Evolutionary conservation across 179 eudicot species (phyloP).

Genomic region (Drosera spatulata): DNA sequence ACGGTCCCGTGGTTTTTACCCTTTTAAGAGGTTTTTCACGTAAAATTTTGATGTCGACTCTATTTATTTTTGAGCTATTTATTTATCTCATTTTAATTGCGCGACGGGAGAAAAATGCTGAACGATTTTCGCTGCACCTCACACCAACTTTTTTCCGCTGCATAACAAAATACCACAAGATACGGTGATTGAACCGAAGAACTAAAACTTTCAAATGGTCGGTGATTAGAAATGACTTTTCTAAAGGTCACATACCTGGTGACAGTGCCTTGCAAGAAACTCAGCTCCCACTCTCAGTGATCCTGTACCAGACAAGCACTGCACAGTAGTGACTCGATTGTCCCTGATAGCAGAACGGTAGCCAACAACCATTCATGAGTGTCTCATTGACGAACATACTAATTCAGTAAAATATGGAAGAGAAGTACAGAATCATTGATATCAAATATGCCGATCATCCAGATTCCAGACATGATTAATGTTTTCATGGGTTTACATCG

Average conservation of each 20-base stretch:
- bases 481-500: no score
- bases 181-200: not conserved
- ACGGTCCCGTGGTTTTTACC: no score
- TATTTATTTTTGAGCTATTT: no score
- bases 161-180: slow-evolving; percentile 7
- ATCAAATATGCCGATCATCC: no score
- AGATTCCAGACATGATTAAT: no score
- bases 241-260: slow-evolving; percentile 33
- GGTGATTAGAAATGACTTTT: not conserved
- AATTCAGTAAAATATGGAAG: not conserved
- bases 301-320: slow-evolving; percentile 94
- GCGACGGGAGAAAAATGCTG: no score
- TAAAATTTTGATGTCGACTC: no score
- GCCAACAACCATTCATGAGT: slow-evolving; percentile 5
- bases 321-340: slow-evolving; percentile 83
- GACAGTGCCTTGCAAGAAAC: slow-evolving; percentile 74
- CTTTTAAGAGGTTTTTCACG: no score
- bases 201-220: not conserved
- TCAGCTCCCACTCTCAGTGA: slow-evolving; percentile 93
- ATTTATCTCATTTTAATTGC: no score
- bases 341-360: slow-evolving; percentile 76
- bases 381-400: not conserved
- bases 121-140: no score
- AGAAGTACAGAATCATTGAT: no score
- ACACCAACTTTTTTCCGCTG: no score